These are phyloP conservation scores for Gossypioides kirkii DNA, from an alignment of 345 rosid genomes.

Conservation along the genomic window DNA sequence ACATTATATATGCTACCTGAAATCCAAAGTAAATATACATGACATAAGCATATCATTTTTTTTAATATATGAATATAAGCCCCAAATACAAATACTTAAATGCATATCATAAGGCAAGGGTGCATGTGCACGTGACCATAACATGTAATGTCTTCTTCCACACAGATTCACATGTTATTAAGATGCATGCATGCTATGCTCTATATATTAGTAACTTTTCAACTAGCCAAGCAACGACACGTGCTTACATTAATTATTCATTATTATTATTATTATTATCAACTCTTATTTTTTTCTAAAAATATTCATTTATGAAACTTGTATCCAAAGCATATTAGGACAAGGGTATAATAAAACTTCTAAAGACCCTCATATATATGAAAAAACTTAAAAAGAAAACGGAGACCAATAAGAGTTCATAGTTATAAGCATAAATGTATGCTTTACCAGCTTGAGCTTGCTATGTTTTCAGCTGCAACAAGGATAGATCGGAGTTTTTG, in stretches of 20 bases:
- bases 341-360: not conserved
- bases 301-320: not conserved
- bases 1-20: no score
- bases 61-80: no score
- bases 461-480: not conserved
- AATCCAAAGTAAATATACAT: no score
- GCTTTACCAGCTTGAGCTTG: slow-evolving; percentile 2
- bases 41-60: no score
- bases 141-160: not conserved
- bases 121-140: not conserved
- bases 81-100: no score
- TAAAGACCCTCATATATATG: not conserved
- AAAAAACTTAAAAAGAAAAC: not conserved
- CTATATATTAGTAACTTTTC: not conserved
- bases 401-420: not conserved
- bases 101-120: not conserved
- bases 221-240: not conserved
- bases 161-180: not conserved
- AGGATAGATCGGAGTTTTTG: not conserved
- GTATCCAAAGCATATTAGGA: not conserved
- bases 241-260: not conserved
- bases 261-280: not conserved
- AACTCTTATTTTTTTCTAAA: not conserved
- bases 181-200: not conserved
- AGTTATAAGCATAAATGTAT: not conserved